Percentiles rank a stretch among this genome's conserved stretches.
Evolutionary conservation across 2,329 filamentous ascomycete genomes (phyloP).

Genomic region (Akanthomyces muscarius): DNA sequence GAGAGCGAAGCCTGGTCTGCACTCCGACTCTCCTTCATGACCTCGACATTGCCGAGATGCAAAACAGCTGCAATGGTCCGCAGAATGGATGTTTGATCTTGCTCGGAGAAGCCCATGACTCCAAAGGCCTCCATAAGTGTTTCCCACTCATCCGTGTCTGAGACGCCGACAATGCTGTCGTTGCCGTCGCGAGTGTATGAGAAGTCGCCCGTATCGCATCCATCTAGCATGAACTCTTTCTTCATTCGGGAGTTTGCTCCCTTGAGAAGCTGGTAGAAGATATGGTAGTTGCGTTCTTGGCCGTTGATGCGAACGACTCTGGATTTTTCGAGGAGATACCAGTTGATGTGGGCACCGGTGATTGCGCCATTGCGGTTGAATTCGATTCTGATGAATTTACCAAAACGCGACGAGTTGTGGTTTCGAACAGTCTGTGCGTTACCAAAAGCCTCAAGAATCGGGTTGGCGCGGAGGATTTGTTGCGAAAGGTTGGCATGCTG

Average conservation of each 20-base stretch:
- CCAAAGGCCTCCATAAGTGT: slow-evolving; percentile 85
- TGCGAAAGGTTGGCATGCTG: slow-evolving; percentile 84
- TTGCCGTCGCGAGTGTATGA: slow-evolving; percentile 89
- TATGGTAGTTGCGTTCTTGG: slow-evolving; percentile 91
- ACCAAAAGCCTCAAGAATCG: slow-evolving; percentile 95
- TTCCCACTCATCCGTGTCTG: slow-evolving; percentile 87
- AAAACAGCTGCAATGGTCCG: slow-evolving; percentile 86
- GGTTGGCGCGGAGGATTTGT: slow-evolving; percentile 93
- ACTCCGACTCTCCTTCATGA: slow-evolving; percentile 84
- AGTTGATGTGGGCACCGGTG: slow-evolving; percentile 93
- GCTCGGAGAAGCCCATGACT: slow-evolving; percentile 86
- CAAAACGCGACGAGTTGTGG: slow-evolving; percentile 97
- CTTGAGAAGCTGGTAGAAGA: slow-evolving; percentile 93
- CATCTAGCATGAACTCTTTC: slow-evolving; percentile 70
- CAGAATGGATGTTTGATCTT: slow-evolving; percentile 79
- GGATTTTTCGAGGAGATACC: slow-evolving; percentile 98
- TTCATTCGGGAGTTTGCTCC: slow-evolving; percentile 73
- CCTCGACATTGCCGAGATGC: slow-evolving; percentile 86
- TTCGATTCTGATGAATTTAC: slow-evolving; percentile 97
- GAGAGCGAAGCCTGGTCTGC: slow-evolving; percentile 85
- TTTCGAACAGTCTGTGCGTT: slow-evolving; percentile 98
- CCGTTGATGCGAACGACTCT: slow-evolving; percentile 84
- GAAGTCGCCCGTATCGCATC: slow-evolving; percentile 78
- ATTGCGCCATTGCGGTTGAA: slow-evolving; percentile 87
- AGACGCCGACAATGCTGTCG: slow-evolving; percentile 84